Evolutionary conservation across 1,284 basidiomycete species (phyloP), one percentile per base, ranked within the genome.

Genomic region (Moesziomyces aphidis): DNA sequence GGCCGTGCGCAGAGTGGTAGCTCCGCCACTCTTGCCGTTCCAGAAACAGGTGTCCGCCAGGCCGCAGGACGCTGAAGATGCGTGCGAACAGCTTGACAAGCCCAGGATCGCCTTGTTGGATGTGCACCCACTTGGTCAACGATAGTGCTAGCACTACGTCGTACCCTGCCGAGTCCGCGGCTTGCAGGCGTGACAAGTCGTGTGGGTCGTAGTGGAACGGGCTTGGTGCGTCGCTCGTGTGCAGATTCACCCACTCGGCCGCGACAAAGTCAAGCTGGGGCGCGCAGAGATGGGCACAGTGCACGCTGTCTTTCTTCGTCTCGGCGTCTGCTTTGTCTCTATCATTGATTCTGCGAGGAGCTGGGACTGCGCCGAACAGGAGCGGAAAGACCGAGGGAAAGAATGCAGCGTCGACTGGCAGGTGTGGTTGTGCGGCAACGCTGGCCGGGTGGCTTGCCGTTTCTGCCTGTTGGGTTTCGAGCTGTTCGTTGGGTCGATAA

Each of bases 91-190:
- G 56, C 13, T 43, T 56, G 6, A 43, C 17, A 4, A 75, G 53
- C 3, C 73, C 73, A 5, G 13, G 19, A 23, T 75, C 67, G 11
- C 56, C 57, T 11, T 58, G 57, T 11, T 75, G 73, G 42, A 75
- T 62, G 56, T 75, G 67, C 49, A 75, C 61, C 73, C 73, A 75
- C 50, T 75, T 75, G 44, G 73, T 73, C 31, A 78, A 43, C 7
- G 76, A 76, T 6, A 78, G 61, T 0, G 60, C 60, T 11, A 68
- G 47, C 17, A 61, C 55, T 1, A 73, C 13, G 24, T 61, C 43
- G 48, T 63, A 63, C 3, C 54, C 52, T 15, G 31, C 22, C 1
- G 15, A 3, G 23, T 61, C 54, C 43, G 23, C 17, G 19, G 8
- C n/a, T 4, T 21, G 10, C 17, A 62, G 22, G 2, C 15, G n/a